phyloP scores from a whole-genome alignment of 495 filamentous ascomycete genomes.

The Evernia prunastri region DNA sequence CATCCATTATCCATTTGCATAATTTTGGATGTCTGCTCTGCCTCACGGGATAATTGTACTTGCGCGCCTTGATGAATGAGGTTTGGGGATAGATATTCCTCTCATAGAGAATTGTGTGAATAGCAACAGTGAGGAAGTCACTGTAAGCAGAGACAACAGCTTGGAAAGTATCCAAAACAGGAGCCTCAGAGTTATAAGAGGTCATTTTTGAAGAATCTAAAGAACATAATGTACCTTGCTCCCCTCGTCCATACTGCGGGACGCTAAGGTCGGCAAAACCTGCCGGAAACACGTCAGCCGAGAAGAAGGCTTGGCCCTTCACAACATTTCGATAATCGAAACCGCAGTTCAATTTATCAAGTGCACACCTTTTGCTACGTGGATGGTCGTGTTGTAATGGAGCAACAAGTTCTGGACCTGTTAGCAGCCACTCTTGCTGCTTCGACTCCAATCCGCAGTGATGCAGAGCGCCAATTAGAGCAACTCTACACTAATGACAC shows the following conservation, averaged over 20 bases:
- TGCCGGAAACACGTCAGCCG: neutral
- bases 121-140: conserved; percentile 78
- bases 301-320: neutral
- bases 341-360: neutral
- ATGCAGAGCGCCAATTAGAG: conserved; percentile 71
- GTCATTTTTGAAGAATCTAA: conserved; percentile 16
- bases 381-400: conserved; percentile 47
- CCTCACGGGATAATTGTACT: conserved; percentile 83
- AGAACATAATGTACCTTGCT: too few species aligned
- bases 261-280: neutral
- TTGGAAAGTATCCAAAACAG: conserved; percentile 37
- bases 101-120: conserved; percentile 90
- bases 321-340: neutral
- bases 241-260: too few species aligned
- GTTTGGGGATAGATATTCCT: conserved; percentile 72
- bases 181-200: conserved; percentile 23
- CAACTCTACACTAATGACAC: conserved; percentile 57
- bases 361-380: neutral
- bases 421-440: conserved; percentile 72
- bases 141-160: conserved; percentile 53
- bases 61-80: conserved; percentile 74
- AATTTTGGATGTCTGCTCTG: conserved; percentile 87
- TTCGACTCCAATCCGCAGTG: conserved; percentile 60
- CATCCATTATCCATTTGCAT: conserved; percentile 84
- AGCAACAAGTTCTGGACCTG: conserved; percentile 75